These are phyloP conservation scores for Taphrina flavorubra DNA, from an alignment of 1,139 yeast genomes.

Conservation along the genomic window DNA sequence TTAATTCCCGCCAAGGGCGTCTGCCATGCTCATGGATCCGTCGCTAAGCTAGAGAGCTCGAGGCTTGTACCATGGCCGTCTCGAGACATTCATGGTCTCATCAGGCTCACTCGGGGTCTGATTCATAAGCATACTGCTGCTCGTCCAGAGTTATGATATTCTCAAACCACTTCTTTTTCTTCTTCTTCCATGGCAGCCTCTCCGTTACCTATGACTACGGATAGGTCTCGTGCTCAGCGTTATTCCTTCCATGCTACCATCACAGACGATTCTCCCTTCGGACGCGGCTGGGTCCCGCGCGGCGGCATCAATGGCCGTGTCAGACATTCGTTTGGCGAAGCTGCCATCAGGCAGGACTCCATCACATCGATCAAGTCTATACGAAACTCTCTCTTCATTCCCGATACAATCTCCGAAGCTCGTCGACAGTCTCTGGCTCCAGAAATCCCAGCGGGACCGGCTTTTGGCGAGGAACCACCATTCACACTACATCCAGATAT, in stretches of 20 bases:
- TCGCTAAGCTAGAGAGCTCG: no score
- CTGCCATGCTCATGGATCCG: background rate
- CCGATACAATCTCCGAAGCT: slow-evolving; percentile 24
- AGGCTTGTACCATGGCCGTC: background rate
- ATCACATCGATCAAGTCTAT: slow-evolving; percentile 12
- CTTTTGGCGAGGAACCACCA: slow-evolving; percentile 36
- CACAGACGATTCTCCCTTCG: slow-evolving; percentile 4
- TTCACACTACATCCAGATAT: slow-evolving; percentile 29
- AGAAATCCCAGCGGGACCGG: slow-evolving; percentile 27
- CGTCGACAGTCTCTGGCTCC: slow-evolving; percentile 34
- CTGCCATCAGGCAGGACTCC: slow-evolving; percentile 18
- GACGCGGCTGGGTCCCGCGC: slow-evolving; percentile 5
- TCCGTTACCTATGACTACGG: background rate
- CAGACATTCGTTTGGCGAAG: slow-evolving; percentile 11
- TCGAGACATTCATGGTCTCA: slow-evolving; percentile 11
- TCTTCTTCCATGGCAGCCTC: background rate
- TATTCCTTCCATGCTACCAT: slow-evolving; percentile 5
- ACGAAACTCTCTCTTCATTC: slow-evolving; percentile 20
- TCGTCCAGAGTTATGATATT: background rate
- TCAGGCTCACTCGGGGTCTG: no score
- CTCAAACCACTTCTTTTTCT: no score
- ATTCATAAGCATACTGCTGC: background rate
- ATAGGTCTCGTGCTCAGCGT: background rate
- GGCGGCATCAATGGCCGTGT: background rate
- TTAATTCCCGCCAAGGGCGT: background rate